Conservation (phyloP, 345 rosid genomes). For the Clarkia xantiana region DNA sequence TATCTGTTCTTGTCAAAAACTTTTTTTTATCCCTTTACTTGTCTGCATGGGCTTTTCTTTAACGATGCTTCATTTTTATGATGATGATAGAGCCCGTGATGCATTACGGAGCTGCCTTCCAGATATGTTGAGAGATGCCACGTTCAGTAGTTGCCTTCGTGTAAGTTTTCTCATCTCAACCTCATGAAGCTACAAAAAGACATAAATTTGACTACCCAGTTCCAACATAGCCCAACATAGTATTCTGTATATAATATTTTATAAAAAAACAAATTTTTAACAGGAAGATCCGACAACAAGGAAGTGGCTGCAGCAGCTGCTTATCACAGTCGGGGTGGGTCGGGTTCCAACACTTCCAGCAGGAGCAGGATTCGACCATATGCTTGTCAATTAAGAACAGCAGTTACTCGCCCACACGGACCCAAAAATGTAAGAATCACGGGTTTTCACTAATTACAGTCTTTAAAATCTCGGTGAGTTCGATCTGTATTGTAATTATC, state of each 20-base stretch:
- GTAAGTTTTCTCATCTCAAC: background rate
- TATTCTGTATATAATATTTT: too few species aligned
- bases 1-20: constrained; percentile 6
- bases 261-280: background rate
- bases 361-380: constrained; percentile 72
- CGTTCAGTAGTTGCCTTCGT: constrained; percentile 7
- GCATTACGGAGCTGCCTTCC: constrained; percentile 6
- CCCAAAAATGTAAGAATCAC: too few species aligned
- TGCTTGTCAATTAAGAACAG: constrained; percentile 57
- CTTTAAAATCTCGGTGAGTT: too few species aligned
- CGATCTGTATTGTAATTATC: too few species aligned
- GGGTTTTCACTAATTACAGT: too few species aligned
- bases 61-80: constrained; percentile 1
- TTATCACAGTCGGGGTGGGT: constrained; percentile 63
- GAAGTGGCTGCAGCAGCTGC: constrained; percentile 93
- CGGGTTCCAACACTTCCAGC: constrained; percentile 56
- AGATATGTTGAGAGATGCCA: constrained; percentile 9
- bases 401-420: too few species aligned
- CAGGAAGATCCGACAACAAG: constrained; percentile 92
- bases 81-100: constrained; percentile 49
- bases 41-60: background rate
- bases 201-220: too few species aligned
- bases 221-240: too few species aligned
- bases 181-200: background rate
- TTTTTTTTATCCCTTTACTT: background rate